These are phyloP conservation scores for Macrocystidia cucumis DNA, from an alignment of 1,284 basidiomycete genomes.

Conservation along the genomic window DNA sequence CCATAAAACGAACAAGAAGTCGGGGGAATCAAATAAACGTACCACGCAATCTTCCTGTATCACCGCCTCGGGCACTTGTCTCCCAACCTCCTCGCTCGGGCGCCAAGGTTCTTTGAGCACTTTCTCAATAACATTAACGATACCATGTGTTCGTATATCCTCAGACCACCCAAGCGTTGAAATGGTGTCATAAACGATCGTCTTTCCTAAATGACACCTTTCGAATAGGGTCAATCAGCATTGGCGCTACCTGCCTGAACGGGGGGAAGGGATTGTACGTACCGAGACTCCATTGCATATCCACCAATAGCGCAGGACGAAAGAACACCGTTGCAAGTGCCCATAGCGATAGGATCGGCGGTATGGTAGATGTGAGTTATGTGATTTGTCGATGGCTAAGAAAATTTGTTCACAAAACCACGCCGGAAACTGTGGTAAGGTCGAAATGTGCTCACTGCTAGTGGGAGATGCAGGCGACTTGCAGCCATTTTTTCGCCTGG, in stretches of 20 bases:
- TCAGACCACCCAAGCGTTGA: constrained; percentile 76
- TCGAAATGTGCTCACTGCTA: constrained; percentile 41
- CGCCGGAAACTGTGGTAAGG: constrained; percentile 2
- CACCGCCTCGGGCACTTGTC: constrained; percentile 46
- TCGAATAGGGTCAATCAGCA: constrained; percentile 6
- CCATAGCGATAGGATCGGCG: constrained; percentile 83
- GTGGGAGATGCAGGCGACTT: constrained; percentile 81
- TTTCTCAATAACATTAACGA: constrained; percentile 73
- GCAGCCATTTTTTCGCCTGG: constrained; percentile 90
- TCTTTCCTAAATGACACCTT: constrained; percentile 76
- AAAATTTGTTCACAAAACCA: constrained; percentile 6
- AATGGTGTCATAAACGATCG: constrained; percentile 86
- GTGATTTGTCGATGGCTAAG: constrained; percentile 63
- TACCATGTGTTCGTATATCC: constrained; percentile 76
- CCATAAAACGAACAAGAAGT: neutral
- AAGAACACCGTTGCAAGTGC: constrained; percentile 70
- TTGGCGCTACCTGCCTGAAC: constrained; percentile 14
- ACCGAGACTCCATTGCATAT: constrained; percentile 75
- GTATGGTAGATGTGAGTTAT: constrained; percentile 83
- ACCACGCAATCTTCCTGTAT: constrained; percentile 56
- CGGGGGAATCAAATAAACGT: constrained; percentile 17
- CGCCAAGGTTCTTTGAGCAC: constrained; percentile 72
- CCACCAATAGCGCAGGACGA: constrained; percentile 69
- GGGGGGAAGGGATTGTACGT: constrained; percentile 13
- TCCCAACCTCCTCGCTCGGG: constrained; percentile 42